A percentile compares a stretch with the other conserved stretches of the same genome.
These are phyloP conservation scores for Golubevia sp. DNA, from an alignment of 1,284 basidiomycete genomes.

Conservation along the genomic window DNA sequence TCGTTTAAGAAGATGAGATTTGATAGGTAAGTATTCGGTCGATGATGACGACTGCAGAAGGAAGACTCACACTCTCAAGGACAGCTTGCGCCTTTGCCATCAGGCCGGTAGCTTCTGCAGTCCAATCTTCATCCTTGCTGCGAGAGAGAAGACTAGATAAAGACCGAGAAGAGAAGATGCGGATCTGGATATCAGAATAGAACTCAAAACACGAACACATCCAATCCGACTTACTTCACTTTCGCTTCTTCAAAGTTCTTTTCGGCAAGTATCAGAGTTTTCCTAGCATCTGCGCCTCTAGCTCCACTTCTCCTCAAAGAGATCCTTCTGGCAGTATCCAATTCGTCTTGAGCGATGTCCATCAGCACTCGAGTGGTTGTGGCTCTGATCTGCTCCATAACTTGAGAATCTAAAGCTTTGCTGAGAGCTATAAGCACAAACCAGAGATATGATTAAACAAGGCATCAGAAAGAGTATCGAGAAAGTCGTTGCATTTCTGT, in stretches of 20 bases:
- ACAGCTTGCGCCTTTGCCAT: conserved; percentile 11
- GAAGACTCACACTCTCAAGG: conserved; percentile 11
- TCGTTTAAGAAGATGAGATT: conserved; percentile 17
- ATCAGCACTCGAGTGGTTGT: conserved; percentile 44
- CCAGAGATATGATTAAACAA: too few relatives aligned
- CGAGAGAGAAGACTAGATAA: too few relatives aligned
- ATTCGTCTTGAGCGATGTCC: conserved; percentile 58
- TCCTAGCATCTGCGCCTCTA: conserved; percentile 69
- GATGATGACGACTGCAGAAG: too few relatives aligned
- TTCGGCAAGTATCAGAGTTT: conserved; percentile 68
- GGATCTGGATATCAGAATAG: background rate
- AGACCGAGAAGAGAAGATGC: too few relatives aligned
- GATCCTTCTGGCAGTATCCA: conserved; percentile 67
- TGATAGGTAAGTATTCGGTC: too few relatives aligned
- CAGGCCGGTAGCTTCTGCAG: too few relatives aligned
- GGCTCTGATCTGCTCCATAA: conserved; percentile 27
- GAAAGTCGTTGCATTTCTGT: background rate
- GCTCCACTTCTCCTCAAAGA: conserved; percentile 70
- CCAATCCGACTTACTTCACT: conserved; percentile 36
- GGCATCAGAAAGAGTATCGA: background rate
- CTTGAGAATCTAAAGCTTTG: conserved; percentile 50
- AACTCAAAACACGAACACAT: background rate
- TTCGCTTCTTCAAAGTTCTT: conserved; percentile 60
- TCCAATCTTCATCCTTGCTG: too few relatives aligned
- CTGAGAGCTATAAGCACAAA: conserved; percentile 27